Evolutionary conservation across 2,329 filamentous ascomycete genomes (phyloP), one percentile per base, ranked within the genome.

Genomic region (Arthroderma sp.): DNA sequence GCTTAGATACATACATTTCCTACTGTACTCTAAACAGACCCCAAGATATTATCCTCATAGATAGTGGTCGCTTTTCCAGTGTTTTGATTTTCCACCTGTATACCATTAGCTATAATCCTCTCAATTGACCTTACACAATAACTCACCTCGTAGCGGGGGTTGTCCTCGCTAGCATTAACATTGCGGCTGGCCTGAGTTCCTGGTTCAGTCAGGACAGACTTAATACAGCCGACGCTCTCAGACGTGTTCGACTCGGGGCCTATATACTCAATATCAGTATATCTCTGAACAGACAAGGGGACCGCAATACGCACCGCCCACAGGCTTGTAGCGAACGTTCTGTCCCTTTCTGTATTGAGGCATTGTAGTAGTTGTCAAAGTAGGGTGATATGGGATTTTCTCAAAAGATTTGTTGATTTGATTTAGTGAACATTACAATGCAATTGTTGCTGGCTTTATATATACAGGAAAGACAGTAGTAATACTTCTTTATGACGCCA

Each of bases 71-170:
- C 47, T 25, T 60, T 60, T 25, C 59, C 59, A 11, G 59, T 60
- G 51, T 60, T 58, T 47, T 33, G 31, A 44, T 60, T 60, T 56
- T 54, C 52, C 38, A 60, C 51, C 59, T 56, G 9, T 11, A 52
- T 11, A 47, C 19, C 13, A 23, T 47, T 47, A 47, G 41, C 4
- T 13, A 11, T 23, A n/a, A 9, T 23, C 21, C 19, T 21, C 25
- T 4, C 11, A 23, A 8, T 47, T 25, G 6, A 1, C 38, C 9
- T 28, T 23, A 33, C 19, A 4, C 21, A 11, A 23, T 47, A 8
- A 54, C 61, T 23, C 61, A 69, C 70, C 67, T 72, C 68, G 55
- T 73, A 73, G 41, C 66, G 61, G n/a, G 70, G 70, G 11, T 65
- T 62, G 0, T 66, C 63, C 41, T 60, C 47, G 43, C 64, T 66